Percentiles rank a stretch among this genome's conserved stretches.
Evolutionary conservation across 2,329 filamentous ascomycete species (phyloP).

Genomic region (Dactylellina cionopaga): DNA sequence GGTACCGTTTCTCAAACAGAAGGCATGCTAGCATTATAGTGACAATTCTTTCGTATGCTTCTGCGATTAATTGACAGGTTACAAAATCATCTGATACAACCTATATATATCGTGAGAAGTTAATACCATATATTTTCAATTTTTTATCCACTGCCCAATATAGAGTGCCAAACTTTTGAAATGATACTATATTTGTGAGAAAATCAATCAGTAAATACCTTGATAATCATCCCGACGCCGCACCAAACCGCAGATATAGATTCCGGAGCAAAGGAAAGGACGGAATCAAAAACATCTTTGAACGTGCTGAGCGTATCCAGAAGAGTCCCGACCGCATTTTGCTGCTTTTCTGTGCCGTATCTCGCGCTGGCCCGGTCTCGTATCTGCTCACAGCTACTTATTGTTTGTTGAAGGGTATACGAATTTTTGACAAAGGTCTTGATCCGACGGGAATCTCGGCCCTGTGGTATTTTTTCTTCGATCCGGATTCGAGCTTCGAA

Average conservation of each 20-base stretch:
- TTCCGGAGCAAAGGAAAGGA: neutral
- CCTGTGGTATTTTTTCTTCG: neutral
- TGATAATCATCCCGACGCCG: neutral
- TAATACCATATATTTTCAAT: neutral
- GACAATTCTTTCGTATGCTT: neutral
- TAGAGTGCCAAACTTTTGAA: no score
- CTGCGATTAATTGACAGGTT: neutral
- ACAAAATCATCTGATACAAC: neutral
- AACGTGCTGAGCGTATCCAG: neutral
- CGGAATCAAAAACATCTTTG: neutral
- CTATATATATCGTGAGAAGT: neutral
- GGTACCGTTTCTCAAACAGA: no score
- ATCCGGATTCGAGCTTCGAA: neutral
- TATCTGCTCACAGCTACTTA: neutral
- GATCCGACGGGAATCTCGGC: neutral
- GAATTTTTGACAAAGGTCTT: neutral
- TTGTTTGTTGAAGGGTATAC: neutral
- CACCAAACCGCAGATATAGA: constrained; percentile 2
- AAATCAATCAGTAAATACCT: no score
- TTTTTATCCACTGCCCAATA: neutral
- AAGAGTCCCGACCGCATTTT: neutral
- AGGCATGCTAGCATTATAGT: neutral
- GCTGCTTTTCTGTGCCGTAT: neutral
- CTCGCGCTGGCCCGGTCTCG: neutral
- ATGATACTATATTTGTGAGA: no score